A percentile compares a stretch with the other conserved stretches of the same genome.
Conservation (phyloP, 2,329 filamentous ascomycete genomes). For the Colletotrichum theobromicola region DNA sequence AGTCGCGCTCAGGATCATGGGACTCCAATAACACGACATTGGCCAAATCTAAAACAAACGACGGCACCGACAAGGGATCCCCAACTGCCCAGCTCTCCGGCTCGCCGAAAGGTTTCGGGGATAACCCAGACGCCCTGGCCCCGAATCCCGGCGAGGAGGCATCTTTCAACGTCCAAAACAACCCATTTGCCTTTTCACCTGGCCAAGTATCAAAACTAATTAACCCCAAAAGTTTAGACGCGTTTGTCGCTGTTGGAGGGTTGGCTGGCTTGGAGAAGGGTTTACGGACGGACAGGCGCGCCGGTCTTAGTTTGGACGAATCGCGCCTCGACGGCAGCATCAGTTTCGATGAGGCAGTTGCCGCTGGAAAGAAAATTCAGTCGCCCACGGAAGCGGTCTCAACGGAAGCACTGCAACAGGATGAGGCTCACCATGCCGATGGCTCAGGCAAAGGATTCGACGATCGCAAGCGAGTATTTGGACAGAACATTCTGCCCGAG, state of each 20-base stretch:
- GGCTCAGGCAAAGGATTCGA: conserved; percentile 27
- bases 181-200: conserved; percentile 59
- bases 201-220: conserved; percentile 60
- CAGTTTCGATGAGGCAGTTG: conserved; percentile 54
- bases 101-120: conserved; percentile 22
- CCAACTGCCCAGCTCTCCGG: background rate
- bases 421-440: background rate
- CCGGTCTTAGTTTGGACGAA: conserved; percentile 58
- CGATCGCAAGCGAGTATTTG: conserved; percentile 64
- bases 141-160: conserved; percentile 66
- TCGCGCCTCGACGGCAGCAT: conserved; percentile 46
- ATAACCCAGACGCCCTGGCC: conserved; percentile 27
- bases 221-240: conserved; percentile 52
- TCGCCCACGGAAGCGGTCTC: conserved; percentile 25
- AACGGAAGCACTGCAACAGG: conserved; percentile 23
- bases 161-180: conserved; percentile 70
- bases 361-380: conserved; percentile 37
- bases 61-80: conserved; percentile 13
- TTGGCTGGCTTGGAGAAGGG: conserved; percentile 57
- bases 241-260: conserved; percentile 57
- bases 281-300: conserved; percentile 50
- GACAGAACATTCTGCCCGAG: conserved; percentile 68
- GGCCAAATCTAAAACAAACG: conserved; percentile 17
- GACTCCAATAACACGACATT: conserved; percentile 21
- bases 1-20: conserved; percentile 21